Evolutionary conservation across 352 stramenopile genomes (phyloP).

Genomic region (Phytophthora uliginosa): DNA sequence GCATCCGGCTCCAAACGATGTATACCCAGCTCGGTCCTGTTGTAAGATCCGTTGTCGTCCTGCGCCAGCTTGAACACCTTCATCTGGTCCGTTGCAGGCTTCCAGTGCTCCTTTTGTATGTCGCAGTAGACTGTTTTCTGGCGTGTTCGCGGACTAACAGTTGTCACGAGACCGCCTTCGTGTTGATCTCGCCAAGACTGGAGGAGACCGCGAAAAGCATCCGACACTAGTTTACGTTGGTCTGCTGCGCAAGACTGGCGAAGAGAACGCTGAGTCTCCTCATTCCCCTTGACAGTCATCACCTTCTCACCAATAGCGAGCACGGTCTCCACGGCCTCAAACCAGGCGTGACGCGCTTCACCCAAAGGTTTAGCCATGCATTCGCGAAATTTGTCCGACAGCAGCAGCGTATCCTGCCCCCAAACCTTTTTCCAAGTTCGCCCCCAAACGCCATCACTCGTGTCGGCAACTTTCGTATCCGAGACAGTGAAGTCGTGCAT

Average conservation of each 20-base stretch:
- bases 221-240: constrained; percentile 11
- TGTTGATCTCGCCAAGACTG: constrained; percentile 17
- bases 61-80: constrained; percentile 32
- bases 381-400: constrained; percentile 27
- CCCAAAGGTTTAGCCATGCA: constrained; percentile 24
- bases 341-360: constrained; percentile 31
- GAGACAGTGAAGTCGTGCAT: constrained; percentile 27
- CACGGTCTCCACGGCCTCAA: constrained; percentile 27
- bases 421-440: constrained; percentile 11
- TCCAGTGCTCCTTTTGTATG: constrained; percentile 32
- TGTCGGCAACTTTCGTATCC: constrained; percentile 15
- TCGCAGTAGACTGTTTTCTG: constrained; percentile 12
- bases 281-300: constrained; percentile 11
- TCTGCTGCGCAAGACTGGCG: constrained; percentile 18
- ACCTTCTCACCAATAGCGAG: constrained; percentile 12
- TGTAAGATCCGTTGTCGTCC: constrained; percentile 19
- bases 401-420: constrained; percentile 6
- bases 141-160: constrained; percentile 9
- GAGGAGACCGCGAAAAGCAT: constrained; percentile 23
- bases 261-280: constrained; percentile 22
- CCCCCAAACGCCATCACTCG: constrained; percentile 6
- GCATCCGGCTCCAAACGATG: constrained; percentile 28
- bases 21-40: constrained; percentile 14
- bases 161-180: constrained; percentile 23
- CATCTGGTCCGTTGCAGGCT: constrained; percentile 37